A percentile compares a stretch with the other conserved stretches of the same genome.
These are phyloP conservation scores for Talaromyces sp. DNA, from an alignment of 2,329 filamentous ascomycete genomes.

Conservation along the genomic window DNA sequence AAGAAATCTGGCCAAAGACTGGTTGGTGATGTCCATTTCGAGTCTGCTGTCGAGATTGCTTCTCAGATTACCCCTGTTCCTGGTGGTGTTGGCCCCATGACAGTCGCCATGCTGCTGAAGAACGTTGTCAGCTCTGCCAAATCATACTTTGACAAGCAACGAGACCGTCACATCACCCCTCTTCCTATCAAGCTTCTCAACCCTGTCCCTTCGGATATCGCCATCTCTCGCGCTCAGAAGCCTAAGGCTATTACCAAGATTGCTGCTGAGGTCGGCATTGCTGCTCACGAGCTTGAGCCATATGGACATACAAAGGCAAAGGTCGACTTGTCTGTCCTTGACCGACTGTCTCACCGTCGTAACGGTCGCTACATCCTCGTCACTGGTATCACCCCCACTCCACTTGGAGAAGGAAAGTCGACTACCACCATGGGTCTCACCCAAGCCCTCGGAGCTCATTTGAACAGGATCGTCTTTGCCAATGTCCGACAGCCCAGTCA, in stretches of 20 bases:
- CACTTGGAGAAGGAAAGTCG: slow-evolving; percentile 94
- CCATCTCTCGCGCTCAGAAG: slow-evolving; percentile 79
- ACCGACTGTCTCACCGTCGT: slow-evolving; percentile 78
- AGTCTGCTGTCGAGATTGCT: slow-evolving; percentile 76
- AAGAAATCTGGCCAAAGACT: slow-evolving; percentile 91
- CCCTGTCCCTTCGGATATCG: slow-evolving; percentile 94
- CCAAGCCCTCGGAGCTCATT: slow-evolving; percentile 84
- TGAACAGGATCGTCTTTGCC: slow-evolving; percentile 85
- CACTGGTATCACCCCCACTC: slow-evolving; percentile 93
- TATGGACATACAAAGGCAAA: slow-evolving; percentile 97
- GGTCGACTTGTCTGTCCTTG: slow-evolving; percentile 76
- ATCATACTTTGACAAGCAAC: slow-evolving; percentile 77
- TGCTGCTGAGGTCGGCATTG: slow-evolving; percentile 82
- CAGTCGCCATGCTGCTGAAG: slow-evolving; percentile 94
- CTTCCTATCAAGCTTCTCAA: slow-evolving; percentile 75
- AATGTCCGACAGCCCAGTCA: slow-evolving; percentile 97
- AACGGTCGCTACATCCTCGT: slow-evolving; percentile 91
- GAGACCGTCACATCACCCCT: slow-evolving; percentile 72
- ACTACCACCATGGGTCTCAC: slow-evolving; percentile 95
- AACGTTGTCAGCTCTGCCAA: slow-evolving; percentile 89
- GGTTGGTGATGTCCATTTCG: slow-evolving; percentile 93
- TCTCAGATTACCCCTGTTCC: slow-evolving; percentile 95
- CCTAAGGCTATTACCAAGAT: slow-evolving; percentile 89
- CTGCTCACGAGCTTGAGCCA: slow-evolving; percentile 83
- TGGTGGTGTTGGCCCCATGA: slow-evolving; percentile 97